Evolutionary conservation across 768 basidiomycete genomes (phyloP).

Genomic region (Hortiboletus flavorubellus): DNA sequence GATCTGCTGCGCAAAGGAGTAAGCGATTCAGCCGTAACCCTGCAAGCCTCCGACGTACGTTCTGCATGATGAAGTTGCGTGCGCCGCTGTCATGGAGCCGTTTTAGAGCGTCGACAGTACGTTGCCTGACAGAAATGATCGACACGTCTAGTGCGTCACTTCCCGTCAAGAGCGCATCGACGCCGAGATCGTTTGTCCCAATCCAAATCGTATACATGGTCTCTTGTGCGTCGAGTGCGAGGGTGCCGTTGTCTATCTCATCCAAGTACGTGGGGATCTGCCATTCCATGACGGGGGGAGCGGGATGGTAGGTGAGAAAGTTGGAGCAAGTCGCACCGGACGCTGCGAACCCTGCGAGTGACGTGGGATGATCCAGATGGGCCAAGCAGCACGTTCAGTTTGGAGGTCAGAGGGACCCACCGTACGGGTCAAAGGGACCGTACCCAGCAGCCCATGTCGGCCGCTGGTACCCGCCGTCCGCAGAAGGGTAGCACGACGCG

Average conservation of each 20-base stretch:
- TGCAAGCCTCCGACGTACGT: constrained; percentile 38
- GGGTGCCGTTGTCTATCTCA: constrained; percentile 39
- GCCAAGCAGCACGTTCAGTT: not conserved
- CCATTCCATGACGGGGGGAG: constrained; percentile 50
- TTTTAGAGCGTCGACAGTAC: constrained; percentile 60
- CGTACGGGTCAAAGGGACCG: constrained; percentile 48
- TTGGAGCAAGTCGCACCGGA: constrained; percentile 68
- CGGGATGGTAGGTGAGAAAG: constrained; percentile 53
- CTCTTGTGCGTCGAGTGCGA: constrained; percentile 35
- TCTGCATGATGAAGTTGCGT: constrained; percentile 67
- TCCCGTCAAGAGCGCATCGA: constrained; percentile 50
- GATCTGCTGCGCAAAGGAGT: constrained; percentile 38
- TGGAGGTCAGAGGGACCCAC: constrained; percentile 14
- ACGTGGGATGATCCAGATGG: not conserved
- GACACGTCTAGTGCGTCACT: constrained; percentile 43
- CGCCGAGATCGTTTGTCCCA: constrained; percentile 64
- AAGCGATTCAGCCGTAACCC: not conserved
- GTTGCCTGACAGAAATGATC: constrained; percentile 53
- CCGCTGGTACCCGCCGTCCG: constrained; percentile 51
- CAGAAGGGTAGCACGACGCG: constrained; percentile 33
- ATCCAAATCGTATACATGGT: constrained; percentile 69
- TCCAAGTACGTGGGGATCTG: constrained; percentile 49
- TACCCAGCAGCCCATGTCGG: constrained; percentile 58
- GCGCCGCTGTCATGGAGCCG: constrained; percentile 55
- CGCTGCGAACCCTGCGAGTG: constrained; percentile 41